phyloP scores from a whole-genome alignment of 306 rosid genomes.

The Fragaria nilgerrensis region DNA sequence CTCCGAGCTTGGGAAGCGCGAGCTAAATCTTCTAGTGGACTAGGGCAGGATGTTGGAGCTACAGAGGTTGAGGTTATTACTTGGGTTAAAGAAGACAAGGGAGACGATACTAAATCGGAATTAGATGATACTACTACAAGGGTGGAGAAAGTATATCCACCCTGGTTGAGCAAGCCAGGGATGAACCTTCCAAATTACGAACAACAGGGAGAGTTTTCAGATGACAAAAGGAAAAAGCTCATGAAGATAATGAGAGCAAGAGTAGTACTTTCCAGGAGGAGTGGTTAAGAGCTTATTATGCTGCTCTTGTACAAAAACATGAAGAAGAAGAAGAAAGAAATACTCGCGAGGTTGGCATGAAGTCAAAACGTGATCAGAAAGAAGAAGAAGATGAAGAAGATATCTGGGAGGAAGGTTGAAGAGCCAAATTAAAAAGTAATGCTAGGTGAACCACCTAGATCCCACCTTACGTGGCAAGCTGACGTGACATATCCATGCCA shows the following conservation, averaged over 20 bases:
- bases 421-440: constrained; percentile 16
- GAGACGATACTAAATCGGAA: constrained; percentile 61
- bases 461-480: no score
- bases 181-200: constrained; percentile 75
- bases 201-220: constrained; percentile 67
- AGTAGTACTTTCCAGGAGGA: constrained; percentile 54
- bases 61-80: constrained; percentile 74
- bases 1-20: constrained; percentile 98
- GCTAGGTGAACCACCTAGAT: no score
- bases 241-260: constrained; percentile 40
- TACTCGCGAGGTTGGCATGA: constrained; percentile 62
- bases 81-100: constrained; percentile 62
- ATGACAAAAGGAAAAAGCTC: constrained; percentile 53
- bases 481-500: no score
- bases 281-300: constrained; percentile 78
- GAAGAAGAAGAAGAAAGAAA: constrained; percentile 63
- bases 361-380: constrained; percentile 53
- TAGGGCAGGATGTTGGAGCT: constrained; percentile 81
- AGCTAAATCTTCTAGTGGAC: constrained; percentile 60
- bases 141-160: constrained; percentile 64
- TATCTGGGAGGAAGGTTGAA: constrained; percentile 43
- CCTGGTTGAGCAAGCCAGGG: constrained; percentile 92
- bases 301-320: constrained; percentile 68
- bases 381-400: constrained; percentile 44
- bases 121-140: constrained; percentile 30